Base-by-base conservation (phyloP, 2,329 filamentous ascomycete genomes). In the Periconia sp. region DNA sequence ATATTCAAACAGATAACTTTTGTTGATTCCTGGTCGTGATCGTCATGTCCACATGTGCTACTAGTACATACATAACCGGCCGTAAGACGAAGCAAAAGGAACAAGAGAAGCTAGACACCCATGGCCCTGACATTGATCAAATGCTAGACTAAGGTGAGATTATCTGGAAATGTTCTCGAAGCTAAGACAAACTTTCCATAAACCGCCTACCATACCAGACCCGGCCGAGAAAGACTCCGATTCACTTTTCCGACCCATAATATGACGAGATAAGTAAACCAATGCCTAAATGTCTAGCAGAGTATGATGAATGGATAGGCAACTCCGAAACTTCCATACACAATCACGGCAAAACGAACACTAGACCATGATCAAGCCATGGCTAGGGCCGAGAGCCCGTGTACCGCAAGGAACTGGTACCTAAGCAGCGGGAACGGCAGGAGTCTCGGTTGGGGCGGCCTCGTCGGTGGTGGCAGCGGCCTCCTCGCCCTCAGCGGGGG, bases 401-500 rank as follows among this genome's bases (percentile, higher is more conserved):
- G 40, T 23, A 32, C 40, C 40, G 31, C 11, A 33, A 37, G 38
- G 19, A 28, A 30, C 37, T 28, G 33, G 40, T 19, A 59, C 58
- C 61, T 70, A 69, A 57, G 65, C 64, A 40, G 59, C 50, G 34
- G 60, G 52, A 25, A 62, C 59, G 31, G 61, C 61, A 40, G 63
- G 53, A 37, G 56, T 48, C 48, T 62, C 57, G 24, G 56, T 48
- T 11, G 56, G 47, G 32, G 53, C 39, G 13, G 49, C 24, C 29
- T 50, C 46, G 38, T 53, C 46, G 29, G 43, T 29, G 24, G 45
- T 36, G 22, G 67, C 57, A 25, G 66, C 61, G 50, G 73, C 70
- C 39, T 62, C 57, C 42, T 63, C 65, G 35, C 62, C 68, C 40
- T 79, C 75, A 42, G 65, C 56, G 36, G 72, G 70, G 31, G 47